phyloP scores from a whole-genome alignment of 2,329 filamentous ascomycete species.

The Cadophora luteo-olivacea region DNA sequence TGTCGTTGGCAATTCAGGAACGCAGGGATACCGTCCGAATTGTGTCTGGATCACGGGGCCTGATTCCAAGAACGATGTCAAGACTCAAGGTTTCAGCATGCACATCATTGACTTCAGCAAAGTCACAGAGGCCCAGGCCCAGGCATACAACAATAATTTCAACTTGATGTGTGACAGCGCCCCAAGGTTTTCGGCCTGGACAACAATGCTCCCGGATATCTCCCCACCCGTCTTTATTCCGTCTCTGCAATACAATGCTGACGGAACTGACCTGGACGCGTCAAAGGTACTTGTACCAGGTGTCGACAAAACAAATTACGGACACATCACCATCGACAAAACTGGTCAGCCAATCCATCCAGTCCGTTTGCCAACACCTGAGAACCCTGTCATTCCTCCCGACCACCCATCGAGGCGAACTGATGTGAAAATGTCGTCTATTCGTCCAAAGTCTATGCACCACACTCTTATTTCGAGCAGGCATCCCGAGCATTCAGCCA shows the following conservation, averaged over 20 bases:
- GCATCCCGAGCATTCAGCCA: conserved; percentile 4
- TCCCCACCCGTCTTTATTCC: background rate
- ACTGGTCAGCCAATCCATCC: background rate
- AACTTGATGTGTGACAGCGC: conserved; percentile 1
- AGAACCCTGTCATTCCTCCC: background rate
- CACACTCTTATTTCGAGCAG: conserved; percentile 9
- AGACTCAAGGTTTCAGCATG: background rate
- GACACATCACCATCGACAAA: background rate
- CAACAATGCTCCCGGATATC: background rate
- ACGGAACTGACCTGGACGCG: background rate
- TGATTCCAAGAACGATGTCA: conserved; percentile 2
- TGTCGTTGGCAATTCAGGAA: background rate
- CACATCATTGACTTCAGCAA: conserved; percentile 9
- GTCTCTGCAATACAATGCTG: background rate
- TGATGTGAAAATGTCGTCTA: background rate
- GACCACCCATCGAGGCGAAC: background rate
- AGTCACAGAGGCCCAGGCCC: background rate
- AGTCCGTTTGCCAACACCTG: background rate
- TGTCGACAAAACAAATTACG: background rate
- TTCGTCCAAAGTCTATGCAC: background rate
- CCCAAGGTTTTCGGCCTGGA: conserved; percentile 7
- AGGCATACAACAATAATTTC: background rate
- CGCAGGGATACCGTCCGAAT: background rate
- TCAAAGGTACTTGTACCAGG: background rate
- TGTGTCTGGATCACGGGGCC: conserved; percentile 9